Evolutionary conservation across 306 rosid species (phyloP).

Genomic region (Datisca glomerata): DNA sequence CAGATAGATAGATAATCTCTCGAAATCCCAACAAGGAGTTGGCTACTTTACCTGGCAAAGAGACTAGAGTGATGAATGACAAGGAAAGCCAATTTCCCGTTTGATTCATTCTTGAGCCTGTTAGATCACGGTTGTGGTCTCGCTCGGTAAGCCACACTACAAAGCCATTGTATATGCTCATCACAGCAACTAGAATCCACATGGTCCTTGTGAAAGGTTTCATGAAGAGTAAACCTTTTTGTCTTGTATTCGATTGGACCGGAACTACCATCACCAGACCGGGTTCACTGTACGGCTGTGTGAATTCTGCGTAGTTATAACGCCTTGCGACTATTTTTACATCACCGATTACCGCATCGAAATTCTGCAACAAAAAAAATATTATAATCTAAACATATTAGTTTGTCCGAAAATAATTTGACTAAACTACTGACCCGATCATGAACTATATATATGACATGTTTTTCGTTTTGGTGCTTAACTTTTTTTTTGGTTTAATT

Average conservation of each 20-base stretch:
- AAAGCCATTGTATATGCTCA: constrained; percentile 34
- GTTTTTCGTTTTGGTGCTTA: not conserved
- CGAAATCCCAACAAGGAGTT: no score
- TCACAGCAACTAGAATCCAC: constrained; percentile 26
- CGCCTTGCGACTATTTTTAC: constrained; percentile 21
- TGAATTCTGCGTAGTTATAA: constrained; percentile 25
- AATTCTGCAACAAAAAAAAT: constrained; percentile 22
- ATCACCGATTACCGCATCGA: constrained; percentile 42
- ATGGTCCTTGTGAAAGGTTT: constrained; percentile 35
- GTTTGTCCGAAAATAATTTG: no score
- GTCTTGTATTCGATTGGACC: constrained; percentile 7
- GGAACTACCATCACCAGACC: constrained; percentile 43
- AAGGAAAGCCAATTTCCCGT: constrained; percentile 26
- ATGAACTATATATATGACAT: no score
- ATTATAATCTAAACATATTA: no score
- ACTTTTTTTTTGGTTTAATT: not conserved
- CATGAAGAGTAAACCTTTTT: constrained; percentile 26
- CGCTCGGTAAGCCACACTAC: constrained; percentile 41
- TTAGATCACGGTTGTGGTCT: constrained; percentile 13
- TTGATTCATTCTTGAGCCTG: constrained; percentile 27
- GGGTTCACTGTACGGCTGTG: constrained; percentile 32
- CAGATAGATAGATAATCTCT: no score
- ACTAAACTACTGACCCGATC: no score
- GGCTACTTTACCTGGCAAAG: constrained; percentile 35
- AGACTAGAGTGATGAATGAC: constrained; percentile 31